A percentile compares a stretch with the other conserved stretches of the same genome.
phyloP scores from a whole-genome alignment of 2,329 filamentous ascomycete genomes.

The Xylaria polymorpha region DNA sequence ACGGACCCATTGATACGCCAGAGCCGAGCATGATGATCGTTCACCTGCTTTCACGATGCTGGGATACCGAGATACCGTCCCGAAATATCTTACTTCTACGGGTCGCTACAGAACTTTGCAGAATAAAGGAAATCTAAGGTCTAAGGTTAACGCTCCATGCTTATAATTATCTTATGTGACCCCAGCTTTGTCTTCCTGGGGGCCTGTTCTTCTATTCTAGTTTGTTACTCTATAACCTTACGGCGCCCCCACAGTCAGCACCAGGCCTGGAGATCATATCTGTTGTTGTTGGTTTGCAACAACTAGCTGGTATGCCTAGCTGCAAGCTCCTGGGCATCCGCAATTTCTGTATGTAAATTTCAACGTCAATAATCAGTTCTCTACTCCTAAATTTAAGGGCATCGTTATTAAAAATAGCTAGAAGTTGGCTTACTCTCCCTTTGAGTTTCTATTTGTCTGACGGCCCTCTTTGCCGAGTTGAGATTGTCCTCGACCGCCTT shows the following conservation, averaged over 20 bases:
- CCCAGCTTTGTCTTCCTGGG: not conserved
- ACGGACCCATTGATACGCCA: too few relatives aligned
- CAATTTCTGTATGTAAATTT: not conserved
- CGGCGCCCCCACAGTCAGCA: not conserved
- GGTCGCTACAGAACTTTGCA: too few relatives aligned
- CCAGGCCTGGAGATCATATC: not conserved
- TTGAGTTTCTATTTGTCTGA: conserved; percentile 1
- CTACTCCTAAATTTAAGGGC: not conserved
- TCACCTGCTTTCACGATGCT: too few relatives aligned
- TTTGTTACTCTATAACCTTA: not conserved
- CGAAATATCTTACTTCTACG: too few relatives aligned
- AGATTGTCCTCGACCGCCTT: conserved; percentile 3
- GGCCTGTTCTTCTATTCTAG: not conserved
- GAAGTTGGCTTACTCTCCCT: conserved; percentile 14
- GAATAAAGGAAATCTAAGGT: too few relatives aligned
- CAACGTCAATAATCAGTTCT: not conserved
- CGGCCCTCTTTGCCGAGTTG: not conserved
- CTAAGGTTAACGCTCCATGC: too few relatives aligned
- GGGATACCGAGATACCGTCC: too few relatives aligned
- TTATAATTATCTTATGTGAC: too few relatives aligned
- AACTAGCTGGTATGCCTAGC: not conserved
- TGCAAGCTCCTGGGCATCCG: not conserved
- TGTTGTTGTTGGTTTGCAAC: not conserved
- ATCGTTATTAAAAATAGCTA: not conserved
- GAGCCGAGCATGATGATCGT: too few relatives aligned